Conservation (phyloP, 1,284 basidiomycete species). For the Sporisorium exsertum region DNA sequence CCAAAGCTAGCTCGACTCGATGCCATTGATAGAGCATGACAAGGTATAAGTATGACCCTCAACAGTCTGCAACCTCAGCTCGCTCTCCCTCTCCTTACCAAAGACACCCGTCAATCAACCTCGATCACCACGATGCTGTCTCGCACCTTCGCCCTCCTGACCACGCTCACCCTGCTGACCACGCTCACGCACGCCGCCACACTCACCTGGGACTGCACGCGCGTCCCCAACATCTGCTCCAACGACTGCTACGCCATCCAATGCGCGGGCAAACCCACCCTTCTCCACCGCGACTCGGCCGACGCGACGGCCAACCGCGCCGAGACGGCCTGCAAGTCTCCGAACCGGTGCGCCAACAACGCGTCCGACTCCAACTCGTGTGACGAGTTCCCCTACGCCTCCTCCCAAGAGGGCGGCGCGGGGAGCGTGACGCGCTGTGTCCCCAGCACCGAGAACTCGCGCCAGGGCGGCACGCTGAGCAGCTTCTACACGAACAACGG, state of each 20-base stretch:
- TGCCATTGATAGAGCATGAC: too few relatives aligned
- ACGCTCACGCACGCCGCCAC: conserved; percentile 25
- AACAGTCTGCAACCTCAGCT: too few relatives aligned
- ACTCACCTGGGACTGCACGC: conserved; percentile 53
- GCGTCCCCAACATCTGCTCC: conserved; percentile 60
- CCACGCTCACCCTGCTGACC: conserved; percentile 8
- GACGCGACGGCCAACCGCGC: conserved; percentile 43
- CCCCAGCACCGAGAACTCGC: conserved; percentile 46
- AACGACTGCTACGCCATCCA: conserved; percentile 58
- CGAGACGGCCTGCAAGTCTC: conserved; percentile 47
- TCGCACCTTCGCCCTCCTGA: background rate
- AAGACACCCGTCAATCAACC: too few relatives aligned
- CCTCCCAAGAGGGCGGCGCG: conserved; percentile 49
- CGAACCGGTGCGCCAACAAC: conserved; percentile 53
- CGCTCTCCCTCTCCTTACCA: too few relatives aligned
- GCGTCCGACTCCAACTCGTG: conserved; percentile 45
- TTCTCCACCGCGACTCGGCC: conserved; percentile 53
- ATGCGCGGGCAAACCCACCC: conserved; percentile 48
- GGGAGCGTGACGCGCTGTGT: conserved; percentile 55
- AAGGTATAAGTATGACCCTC: too few relatives aligned
- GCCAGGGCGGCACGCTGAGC: conserved; percentile 47
- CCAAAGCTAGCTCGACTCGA: too few relatives aligned
- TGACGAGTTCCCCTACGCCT: conserved; percentile 58
- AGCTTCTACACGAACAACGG: conserved; percentile 48
- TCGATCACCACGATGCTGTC: background rate